Evolutionary conservation across 345 rosid species (phyloP), one percentile per base, ranked within the genome.

Genomic region (Laguncularia racemosa): DNA sequence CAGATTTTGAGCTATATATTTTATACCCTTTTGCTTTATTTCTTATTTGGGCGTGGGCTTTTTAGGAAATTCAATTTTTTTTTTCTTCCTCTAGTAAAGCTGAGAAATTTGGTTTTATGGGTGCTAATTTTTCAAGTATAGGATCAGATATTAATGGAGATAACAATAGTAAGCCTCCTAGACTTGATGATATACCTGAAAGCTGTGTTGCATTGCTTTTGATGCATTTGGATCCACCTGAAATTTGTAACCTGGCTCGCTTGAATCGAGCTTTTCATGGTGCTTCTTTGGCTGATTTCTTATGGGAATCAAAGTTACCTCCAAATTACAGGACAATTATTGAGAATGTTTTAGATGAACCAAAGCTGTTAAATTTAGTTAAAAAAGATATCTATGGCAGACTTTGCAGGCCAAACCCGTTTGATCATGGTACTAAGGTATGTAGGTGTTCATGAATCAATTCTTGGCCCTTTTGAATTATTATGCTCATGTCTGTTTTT

Each of bases 281-380:
- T 3, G 85, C 85, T 16, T 84, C 91, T 13, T 75, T 73, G 0
- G 91, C 87, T 28, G 82, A 84, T 77, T 81, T 77, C 58, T 68
- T 84, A 15, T 84, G 88, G 91, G 84, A 77, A n/a, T 50, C 70
- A 14, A 84, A 84, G 63, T 53, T 84, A 49, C 91, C 91, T 51
- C 60, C 73, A 44, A 81, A 70, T 52, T 79, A 81, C 43, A 19
- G 14, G 12, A 63, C 61, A 16, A 71, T 81, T 38, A 69, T 68
- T 16, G 74, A 58, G 16, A 64, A 70, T 59, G 82, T 77, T 62
- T 70, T 82, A 11, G 80, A 71, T 20, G 78, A 70, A 52, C 67
- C 57, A 43, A 61, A 71, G 51, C 58, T 66, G 40, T 57, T 46
- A 16, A 70, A 73, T 20, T 40, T 70, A 55, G 45, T 49, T 1